Conservation (phyloP, 1,139 yeast species). For the Saccharomyces hybrid region DNA sequence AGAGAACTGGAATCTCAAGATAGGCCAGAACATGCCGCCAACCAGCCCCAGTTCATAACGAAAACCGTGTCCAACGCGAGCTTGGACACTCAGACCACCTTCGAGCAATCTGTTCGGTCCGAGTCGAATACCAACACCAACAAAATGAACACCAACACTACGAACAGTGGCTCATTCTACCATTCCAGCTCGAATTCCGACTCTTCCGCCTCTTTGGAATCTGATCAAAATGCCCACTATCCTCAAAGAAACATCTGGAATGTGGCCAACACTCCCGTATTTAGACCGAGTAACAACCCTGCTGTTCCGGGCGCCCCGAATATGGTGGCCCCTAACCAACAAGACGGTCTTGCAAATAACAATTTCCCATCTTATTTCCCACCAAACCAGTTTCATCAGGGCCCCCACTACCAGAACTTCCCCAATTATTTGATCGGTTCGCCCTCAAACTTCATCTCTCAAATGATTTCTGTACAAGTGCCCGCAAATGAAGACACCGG, state of each 20-base stretch:
- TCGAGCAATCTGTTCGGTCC: neutral
- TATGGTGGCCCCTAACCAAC: neutral
- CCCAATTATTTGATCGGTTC: neutral
- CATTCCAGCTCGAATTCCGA: neutral
- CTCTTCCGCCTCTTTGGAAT: neutral
- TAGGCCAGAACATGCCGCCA: neutral
- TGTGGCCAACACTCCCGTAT: conserved; percentile 23
- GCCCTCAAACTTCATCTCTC: neutral
- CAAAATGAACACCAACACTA: neutral
- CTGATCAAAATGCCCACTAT: neutral
- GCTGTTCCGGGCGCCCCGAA: conserved; percentile 3
- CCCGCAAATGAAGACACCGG: neutral
- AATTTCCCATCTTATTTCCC: neutral
- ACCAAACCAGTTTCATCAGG: conserved; percentile 1
- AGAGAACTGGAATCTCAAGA: conserved; percentile 24
- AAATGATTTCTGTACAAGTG: neutral
- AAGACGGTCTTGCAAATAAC: conserved; percentile 1
- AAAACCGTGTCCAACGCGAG: neutral
- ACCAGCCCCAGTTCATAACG: neutral
- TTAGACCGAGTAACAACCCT: conserved; percentile 12
- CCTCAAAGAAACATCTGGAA: conserved; percentile 22
- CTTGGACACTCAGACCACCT: conserved; percentile 6
- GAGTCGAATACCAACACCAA: neutral
- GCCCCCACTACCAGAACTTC: conserved; percentile 2
- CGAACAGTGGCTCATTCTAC: neutral